A percentile compares a stretch with the other conserved stretches of the same genome.
phyloP scores from a whole-genome alignment of 306 rosid species.

The Prunus persica region Prunus_persica_NCBIv2 NC_034011.1:52501-53000 shows the following conservation, averaged over 20 bases:
- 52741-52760: no score
- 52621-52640: not conserved
- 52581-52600: not conserved
- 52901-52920: slow-evolving; percentile 86
- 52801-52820: slow-evolving; percentile 2
- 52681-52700: not conserved
- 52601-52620: not conserved
- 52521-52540: not conserved
- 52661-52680: not conserved
- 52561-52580: not conserved
- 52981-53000: slow-evolving; percentile 88
- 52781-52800: no score
- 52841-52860: slow-evolving; percentile 93
- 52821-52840: slow-evolving; percentile 78
- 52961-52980: slow-evolving; percentile 62
- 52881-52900: slow-evolving; percentile 73
- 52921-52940: slow-evolving; percentile 78
- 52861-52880: slow-evolving; percentile 81
- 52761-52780: no score
- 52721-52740: not conserved
- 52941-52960: slow-evolving; percentile 89
- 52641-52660: not conserved
- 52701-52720: not conserved
- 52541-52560: not conserved
- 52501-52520: not conserved